Conservation (phyloP, 805 yeast species). For the Zygoascus ofunaensis region DNA sequence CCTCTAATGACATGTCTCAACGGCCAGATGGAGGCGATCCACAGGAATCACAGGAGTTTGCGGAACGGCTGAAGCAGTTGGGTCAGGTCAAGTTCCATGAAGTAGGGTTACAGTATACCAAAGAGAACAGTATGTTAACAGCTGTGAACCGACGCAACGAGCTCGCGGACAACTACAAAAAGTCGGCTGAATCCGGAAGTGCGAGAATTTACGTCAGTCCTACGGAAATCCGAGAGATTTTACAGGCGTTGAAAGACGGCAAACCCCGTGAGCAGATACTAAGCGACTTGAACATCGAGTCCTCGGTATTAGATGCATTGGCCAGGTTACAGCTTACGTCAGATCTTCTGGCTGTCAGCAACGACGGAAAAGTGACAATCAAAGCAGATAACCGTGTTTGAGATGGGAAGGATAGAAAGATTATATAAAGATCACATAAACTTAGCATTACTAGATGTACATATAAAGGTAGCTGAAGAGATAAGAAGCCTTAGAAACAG, state of each 20-base stretch:
- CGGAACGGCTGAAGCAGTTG: background rate
- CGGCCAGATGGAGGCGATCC: conserved; percentile 5
- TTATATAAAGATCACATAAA: no score
- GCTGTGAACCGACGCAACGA: conserved; percentile 2
- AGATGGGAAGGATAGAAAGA: background rate
- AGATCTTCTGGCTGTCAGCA: background rate
- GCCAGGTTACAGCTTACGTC: background rate
- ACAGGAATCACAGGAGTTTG: conserved; percentile 1
- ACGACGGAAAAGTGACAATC: background rate
- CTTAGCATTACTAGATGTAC: background rate
- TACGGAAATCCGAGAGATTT: background rate
- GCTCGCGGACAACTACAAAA: background rate
- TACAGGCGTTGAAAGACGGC: background rate
- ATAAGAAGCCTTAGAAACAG: no score
- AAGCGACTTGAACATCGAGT: background rate
- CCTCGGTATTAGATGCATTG: background rate
- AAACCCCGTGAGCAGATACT: background rate
- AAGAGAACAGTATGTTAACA: conserved; percentile 3
- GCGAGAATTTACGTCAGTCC: background rate
- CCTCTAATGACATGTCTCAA: background rate
- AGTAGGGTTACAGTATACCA: background rate
- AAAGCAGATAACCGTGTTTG: background rate
- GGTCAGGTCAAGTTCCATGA: conserved; percentile 1
- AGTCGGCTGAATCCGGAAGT: background rate
- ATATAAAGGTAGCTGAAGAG: background rate